Base-by-base conservation (phyloP, 2,329 filamentous ascomycete species). In the Aspergillus hortae region DNA sequence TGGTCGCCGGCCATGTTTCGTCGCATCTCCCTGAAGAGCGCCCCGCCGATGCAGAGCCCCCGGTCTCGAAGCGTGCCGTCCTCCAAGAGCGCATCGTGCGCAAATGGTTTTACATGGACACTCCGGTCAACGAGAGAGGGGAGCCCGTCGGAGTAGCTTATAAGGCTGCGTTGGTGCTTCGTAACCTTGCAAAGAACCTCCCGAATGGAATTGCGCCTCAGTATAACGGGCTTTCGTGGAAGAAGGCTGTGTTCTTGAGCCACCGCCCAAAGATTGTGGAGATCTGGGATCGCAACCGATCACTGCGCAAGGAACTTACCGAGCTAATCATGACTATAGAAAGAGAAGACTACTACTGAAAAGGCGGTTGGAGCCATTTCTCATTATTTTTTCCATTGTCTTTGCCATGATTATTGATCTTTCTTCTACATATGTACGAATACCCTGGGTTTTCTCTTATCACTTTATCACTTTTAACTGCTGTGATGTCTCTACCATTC, bases 81-180 rank as follows among this genome's bases (percentile, higher is more conserved):
- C 65, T 74, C 19, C 71, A 74, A 43, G 67, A 71, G 45, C 69
- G 70, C 19, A 67, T 73, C 35, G 66, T 67, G n/a, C 67, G 71
- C 45, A 63, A 67, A 32, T 74, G 68, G 64, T 68, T 66, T 48
- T 74, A 70, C 44, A 66, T 71, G 59, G 68, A 72, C 36, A 76
- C 74, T 0, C 72, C 73, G 10, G 53, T 68, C 38, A 74, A 76
- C 46, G 71, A 75, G 46, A 65, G 68, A 25, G 67, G 66, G 11
- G 71, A 77, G 33, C 73, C 76, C 3, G 61, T 70, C 46, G 76
- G 76, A 10, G 66, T 77, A 14, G 72, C 77, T 17, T 77, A 76
- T 61, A 76, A 76, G 58, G 73, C 74, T 25, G 68, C 73, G 6
- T 61, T 79, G 43, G 70, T 79, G 3, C 56, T 79, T 57, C 72